A percentile compares a stretch with the other conserved stretches of the same genome.
Conservation (phyloP, 1,284 basidiomycete species). For the Naganishia albida region DNA sequence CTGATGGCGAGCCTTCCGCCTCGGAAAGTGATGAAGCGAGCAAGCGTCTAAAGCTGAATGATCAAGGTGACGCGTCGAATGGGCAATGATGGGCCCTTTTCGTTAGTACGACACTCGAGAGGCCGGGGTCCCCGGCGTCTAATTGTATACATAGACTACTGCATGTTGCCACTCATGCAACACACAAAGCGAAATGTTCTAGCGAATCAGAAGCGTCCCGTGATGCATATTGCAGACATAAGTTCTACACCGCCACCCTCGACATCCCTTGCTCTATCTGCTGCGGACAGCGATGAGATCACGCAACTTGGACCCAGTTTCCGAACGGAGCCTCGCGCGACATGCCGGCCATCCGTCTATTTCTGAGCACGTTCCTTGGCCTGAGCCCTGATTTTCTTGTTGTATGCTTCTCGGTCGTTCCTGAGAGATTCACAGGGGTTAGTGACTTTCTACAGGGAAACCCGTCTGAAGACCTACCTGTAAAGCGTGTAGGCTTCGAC, state of each 20-base stretch:
- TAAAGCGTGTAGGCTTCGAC: constrained; percentile 97
- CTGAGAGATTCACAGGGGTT: constrained; percentile 54
- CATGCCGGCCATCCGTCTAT: constrained; percentile 46
- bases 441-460: not conserved
- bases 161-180: too few species aligned
- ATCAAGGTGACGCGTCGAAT: constrained; percentile 2
- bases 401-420: constrained; percentile 85
- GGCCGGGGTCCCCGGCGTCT: too few species aligned
- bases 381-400: constrained; percentile 77
- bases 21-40: constrained; percentile 15
- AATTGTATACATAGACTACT: too few species aligned
- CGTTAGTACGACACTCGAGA: too few species aligned
- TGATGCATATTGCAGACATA: too few species aligned
- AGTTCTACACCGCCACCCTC: too few species aligned
- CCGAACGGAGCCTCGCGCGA: too few species aligned
- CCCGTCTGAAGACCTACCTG: constrained; percentile 67
- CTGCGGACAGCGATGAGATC: too few species aligned
- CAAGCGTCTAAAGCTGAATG: constrained; percentile 20
- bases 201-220: too few species aligned
- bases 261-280: too few species aligned
- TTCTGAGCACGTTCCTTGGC: constrained; percentile 82
- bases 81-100: not conserved
- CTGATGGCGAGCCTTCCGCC: not conserved
- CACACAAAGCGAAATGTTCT: too few species aligned
- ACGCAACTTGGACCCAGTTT: too few species aligned